Evolutionary conservation across 2,329 filamentous ascomycete genomes (phyloP).

Genomic region (Cercospora citrullina): DNA sequence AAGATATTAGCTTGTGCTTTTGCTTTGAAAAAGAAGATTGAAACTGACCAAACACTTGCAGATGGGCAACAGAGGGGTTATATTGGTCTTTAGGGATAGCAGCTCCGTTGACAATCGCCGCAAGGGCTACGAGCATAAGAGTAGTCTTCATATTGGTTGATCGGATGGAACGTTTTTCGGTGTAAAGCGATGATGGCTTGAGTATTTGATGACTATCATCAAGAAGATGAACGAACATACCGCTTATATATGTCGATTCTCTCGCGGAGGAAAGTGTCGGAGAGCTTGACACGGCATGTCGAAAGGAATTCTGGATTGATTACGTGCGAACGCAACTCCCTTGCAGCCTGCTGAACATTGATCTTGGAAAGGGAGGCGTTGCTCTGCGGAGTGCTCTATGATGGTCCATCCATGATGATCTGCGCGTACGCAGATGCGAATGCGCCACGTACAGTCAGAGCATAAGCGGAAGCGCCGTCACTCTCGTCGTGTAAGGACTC

Average conservation of each 20-base stretch:
- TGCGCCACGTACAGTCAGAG: neutral
- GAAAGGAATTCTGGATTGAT: neutral
- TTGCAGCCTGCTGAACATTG: neutral
- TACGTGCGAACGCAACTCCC: neutral
- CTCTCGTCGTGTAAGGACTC: neutral
- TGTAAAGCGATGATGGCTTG: neutral
- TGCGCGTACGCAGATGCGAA: neutral
- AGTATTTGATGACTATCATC: neutral
- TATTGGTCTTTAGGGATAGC: neutral
- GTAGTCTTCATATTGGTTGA: neutral
- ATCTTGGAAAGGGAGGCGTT: neutral
- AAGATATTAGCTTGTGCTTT: neutral
- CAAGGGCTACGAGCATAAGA: neutral
- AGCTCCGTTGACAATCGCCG: neutral
- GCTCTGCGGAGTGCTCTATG: neutral
- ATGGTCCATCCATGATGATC: neutral
- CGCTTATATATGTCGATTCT: neutral
- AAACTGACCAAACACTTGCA: neutral
- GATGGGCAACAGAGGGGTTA: neutral
- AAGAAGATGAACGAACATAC: neutral
- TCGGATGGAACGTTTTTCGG: neutral
- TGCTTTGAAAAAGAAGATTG: neutral
- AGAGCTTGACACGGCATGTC: neutral
- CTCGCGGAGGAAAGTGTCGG: neutral
- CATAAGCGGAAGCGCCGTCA: neutral